phyloP scores from a whole-genome alignment of 2,329 filamentous ascomycete genomes.

The Fusarium zealandicum region DNA sequence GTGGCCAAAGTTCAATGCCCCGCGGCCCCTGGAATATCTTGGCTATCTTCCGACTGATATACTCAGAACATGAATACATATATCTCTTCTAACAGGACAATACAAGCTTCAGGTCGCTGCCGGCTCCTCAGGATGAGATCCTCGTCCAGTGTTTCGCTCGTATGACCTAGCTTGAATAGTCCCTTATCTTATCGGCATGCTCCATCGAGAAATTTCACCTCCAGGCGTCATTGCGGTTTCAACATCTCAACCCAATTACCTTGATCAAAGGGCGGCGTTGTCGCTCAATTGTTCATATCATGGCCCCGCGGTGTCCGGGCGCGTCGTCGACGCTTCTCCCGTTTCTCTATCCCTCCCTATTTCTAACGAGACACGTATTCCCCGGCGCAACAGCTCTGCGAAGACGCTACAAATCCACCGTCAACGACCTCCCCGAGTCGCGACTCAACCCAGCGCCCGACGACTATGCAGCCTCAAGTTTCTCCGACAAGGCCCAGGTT shows the following conservation, averaged over 20 bases:
- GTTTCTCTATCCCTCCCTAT: conserved; percentile 61
- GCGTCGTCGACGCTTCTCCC: conserved; percentile 38
- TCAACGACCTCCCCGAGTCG: conserved; percentile 53
- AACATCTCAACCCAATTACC: conserved; percentile 2
- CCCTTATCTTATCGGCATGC: conserved; percentile 35
- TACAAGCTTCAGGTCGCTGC: not conserved
- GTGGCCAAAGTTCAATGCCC: not conserved
- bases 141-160: not conserved
- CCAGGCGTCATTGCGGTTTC: conserved; percentile 10
- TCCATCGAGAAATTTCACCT: conserved; percentile 21
- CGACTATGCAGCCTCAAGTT: conserved; percentile 83
- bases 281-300: conserved; percentile 20
- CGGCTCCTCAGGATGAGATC: no score
- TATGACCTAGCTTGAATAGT: conserved; percentile 2
- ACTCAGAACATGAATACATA: no score
- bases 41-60: no score
- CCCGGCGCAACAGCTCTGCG: conserved; percentile 15
- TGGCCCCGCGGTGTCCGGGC: conserved; percentile 42
- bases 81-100: no score
- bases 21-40: no score
- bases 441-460: conserved; percentile 83
- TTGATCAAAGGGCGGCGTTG: conserved; percentile 1
- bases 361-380: conserved; percentile 34
- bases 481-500: conserved; percentile 84
- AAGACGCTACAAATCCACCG: conserved; percentile 40